Percentiles rank a stretch among this genome's conserved stretches.
Conservation (phyloP, 2,329 filamentous ascomycete species). For the Elsinoe fawcettii region DNA sequence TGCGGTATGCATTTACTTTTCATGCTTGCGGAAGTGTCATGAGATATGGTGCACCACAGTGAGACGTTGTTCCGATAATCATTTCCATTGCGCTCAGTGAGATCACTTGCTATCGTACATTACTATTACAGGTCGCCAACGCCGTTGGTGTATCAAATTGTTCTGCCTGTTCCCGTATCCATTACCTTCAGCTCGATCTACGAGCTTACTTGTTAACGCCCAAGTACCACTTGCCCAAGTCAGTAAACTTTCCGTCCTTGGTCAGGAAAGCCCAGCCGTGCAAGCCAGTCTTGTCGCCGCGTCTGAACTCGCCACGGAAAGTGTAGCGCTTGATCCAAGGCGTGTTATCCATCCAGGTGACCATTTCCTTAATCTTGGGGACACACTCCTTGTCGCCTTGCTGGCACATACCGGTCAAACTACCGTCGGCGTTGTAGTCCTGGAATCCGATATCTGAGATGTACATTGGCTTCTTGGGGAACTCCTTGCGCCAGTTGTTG, state of each 20-base stretch:
- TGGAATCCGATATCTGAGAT: constrained; percentile 1
- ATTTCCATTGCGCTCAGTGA: background rate
- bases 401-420: background rate
- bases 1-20: constrained; percentile 2
- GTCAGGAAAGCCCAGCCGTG: background rate
- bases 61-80: background rate
- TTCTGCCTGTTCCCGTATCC: background rate
- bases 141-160: background rate
- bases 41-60: no score
- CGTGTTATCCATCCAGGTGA: constrained; percentile 9
- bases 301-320: constrained; percentile 5
- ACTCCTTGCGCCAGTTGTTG: background rate
- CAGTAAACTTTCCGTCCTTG: background rate
- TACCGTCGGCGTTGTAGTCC: constrained; percentile 1
- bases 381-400: background rate
- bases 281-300: background rate
- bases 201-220: background rate
- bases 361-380: background rate
- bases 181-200: background rate
- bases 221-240: constrained; percentile 3
- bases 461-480: constrained; percentile 9
- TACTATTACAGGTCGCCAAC: background rate
- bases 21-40: no score
- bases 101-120: background rate
- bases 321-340: constrained; percentile 6